Conservation (phyloP, 345 rosid species). For the Geranium rotundifolium region DNA sequence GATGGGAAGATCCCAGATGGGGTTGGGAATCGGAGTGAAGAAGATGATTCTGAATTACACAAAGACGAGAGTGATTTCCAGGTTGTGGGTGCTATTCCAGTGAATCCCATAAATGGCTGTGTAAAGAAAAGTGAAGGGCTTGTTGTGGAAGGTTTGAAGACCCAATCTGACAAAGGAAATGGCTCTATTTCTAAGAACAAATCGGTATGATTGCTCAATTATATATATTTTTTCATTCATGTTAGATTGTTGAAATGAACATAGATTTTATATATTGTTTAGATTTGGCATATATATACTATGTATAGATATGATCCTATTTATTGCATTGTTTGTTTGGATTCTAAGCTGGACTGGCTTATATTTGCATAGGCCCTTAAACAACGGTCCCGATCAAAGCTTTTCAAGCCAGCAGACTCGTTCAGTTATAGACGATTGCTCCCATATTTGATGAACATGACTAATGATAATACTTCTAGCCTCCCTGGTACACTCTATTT, state of each 20-base stretch:
- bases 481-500: too few relatives aligned
- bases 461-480: too few relatives aligned
- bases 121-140: neutral
- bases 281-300: too few relatives aligned
- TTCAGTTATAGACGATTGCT: too few relatives aligned
- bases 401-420: too few relatives aligned
- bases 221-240: neutral
- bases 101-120: constrained; percentile 2
- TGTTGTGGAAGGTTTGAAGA: neutral
- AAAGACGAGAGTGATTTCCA: neutral
- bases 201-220: constrained; percentile 16
- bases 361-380: too few relatives aligned
- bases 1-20: neutral
- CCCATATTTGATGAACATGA: too few relatives aligned
- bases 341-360: too few relatives aligned
- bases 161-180: neutral
- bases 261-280: neutral
- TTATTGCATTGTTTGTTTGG: too few relatives aligned
- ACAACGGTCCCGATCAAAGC: too few relatives aligned
- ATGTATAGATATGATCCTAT: too few relatives aligned
- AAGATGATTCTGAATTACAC: constrained; percentile 14
- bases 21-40: neutral
- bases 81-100: neutral
- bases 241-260: neutral
- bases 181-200: constrained; percentile 7